Evolutionary conservation across 768 basidiomycete genomes (phyloP), one percentile per base, ranked within the genome.

Genomic region (Roridomyces roridus): DNA sequence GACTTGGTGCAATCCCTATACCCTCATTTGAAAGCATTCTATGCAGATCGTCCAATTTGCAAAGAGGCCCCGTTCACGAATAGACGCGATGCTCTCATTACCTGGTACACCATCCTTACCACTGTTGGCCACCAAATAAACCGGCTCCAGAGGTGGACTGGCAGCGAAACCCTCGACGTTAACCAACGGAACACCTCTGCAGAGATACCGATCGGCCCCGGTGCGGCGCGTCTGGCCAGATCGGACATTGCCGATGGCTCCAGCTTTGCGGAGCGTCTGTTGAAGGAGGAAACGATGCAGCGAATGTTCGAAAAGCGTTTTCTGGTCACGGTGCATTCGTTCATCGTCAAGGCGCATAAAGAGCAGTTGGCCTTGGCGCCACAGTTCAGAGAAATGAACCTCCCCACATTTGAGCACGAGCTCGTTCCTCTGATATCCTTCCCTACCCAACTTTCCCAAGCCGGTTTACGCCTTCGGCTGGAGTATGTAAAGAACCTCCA

Each of bases 241-340:
- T 72, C 71, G 49, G 86, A 86, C 56, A 75, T 79, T 41, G 70
- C 85, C 5, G 89, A 89, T 63, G 86, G 88, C 20, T 87, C 88
- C 18, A 92, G 91, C 31, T 99, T 98, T 70, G 89, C 98, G 29
- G 97, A 98, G 70, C 86, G 94, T 25, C 77, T 98, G 23, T 81
- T 97, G 55, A 98, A 98, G 70, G 96, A 98, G 72, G 96, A 98
- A 66, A 89, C 89, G n/a, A 88, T 98, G 67, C 92, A 96, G 72
- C 84, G 89, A 58, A 94, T 92, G 9, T 98, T 99, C 70, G 94
- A 96, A 72, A 94, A 91, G 64, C 89, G 91, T 14, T 92, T 91
- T 62, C 80, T 94, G 65, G 87, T 86, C 36, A 94, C 92, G n/a
- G 85, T 96, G 7, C 90, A 94, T 70, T 78, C 86, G 14, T 90